These are phyloP conservation scores for Penstemon davidsonii DNA, from an alignment of 257 asterid genomes.

Conservation along the genomic window DNA sequence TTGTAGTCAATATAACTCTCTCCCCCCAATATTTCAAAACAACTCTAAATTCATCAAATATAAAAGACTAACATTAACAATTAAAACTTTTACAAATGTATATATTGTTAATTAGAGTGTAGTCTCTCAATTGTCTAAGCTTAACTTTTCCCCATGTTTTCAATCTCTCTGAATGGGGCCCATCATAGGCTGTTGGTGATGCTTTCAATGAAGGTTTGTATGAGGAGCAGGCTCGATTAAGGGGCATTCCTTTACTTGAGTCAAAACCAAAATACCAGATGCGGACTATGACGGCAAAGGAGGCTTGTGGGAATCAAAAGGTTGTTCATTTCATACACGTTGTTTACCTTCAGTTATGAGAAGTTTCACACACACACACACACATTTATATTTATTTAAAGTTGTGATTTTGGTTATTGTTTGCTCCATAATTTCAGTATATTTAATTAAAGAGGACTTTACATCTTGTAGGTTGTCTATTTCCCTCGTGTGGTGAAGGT, in stretches of 20 bases:
- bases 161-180: conserved; percentile 14
- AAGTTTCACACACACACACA: neutral
- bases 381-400: neutral
- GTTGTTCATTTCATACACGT: conserved; percentile 38
- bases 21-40: neutral
- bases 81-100: neutral
- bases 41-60: neutral
- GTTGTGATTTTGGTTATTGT: neutral
- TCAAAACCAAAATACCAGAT: conserved; percentile 96
- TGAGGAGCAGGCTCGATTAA: conserved; percentile 94
- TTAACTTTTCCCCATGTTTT: conserved; percentile 14
- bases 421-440: too few species aligned
- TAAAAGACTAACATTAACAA: neutral
- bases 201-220: conserved; percentile 96
- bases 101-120: neutral
- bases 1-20: neutral
- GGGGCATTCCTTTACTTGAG: conserved; percentile 87
- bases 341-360: neutral
- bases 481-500: conserved; percentile 93
- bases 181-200: conserved; percentile 94
- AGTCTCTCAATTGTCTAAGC: conserved; percentile 11
- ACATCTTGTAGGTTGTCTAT: conserved; percentile 67
- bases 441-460: neutral
- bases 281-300: conserved; percentile 91
- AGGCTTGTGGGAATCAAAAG: conserved; percentile 88